phyloP scores from a whole-genome alignment of 805 yeast species.

The Saccharomycodes ludwigii region DNA sequence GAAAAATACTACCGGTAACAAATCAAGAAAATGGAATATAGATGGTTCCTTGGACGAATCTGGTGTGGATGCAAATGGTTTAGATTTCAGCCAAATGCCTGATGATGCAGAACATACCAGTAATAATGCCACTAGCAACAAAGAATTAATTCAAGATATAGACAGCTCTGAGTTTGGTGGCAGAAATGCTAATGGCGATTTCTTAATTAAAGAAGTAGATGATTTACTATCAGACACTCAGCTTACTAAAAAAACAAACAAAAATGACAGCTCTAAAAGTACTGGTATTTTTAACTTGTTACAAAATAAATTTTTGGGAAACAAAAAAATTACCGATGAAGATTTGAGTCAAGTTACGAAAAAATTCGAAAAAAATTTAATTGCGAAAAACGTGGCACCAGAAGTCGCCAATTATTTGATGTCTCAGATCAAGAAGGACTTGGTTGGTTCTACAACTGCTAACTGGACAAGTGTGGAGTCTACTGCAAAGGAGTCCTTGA shows the following conservation, averaged over 20 bases:
- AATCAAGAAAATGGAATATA: conserved; percentile 48
- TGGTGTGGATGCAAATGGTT: conserved; percentile 26
- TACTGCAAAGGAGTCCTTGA: conserved; percentile 56
- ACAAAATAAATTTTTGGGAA: conserved; percentile 47
- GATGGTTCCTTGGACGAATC: conserved; percentile 45
- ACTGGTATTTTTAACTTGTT: conserved; percentile 45
- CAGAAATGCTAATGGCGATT: conserved; percentile 39
- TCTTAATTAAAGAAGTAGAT: conserved; percentile 51
- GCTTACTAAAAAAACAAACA: conserved; percentile 23
- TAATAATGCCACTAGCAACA: conserved; percentile 12
- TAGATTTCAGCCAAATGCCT: conserved; percentile 44
- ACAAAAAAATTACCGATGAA: conserved; percentile 47
- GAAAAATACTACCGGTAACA: conserved; percentile 7
- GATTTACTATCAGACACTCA: conserved; percentile 30
- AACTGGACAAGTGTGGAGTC: conserved; percentile 62
- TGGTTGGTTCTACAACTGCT: conserved; percentile 62
- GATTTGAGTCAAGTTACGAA: conserved; percentile 56
- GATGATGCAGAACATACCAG: conserved; percentile 11
- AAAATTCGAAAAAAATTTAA: conserved; percentile 61
- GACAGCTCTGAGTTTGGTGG: conserved; percentile 28
- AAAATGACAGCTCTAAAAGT: conserved; percentile 13
- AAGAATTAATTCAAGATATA: conserved; percentile 10
- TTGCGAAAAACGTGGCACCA: conserved; percentile 83
- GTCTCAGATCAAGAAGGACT: conserved; percentile 52
- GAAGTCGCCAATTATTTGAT: conserved; percentile 69